Evolutionary conservation across 768 basidiomycete species (phyloP).

Genomic region (Glaciozyma antarctica): DNA sequence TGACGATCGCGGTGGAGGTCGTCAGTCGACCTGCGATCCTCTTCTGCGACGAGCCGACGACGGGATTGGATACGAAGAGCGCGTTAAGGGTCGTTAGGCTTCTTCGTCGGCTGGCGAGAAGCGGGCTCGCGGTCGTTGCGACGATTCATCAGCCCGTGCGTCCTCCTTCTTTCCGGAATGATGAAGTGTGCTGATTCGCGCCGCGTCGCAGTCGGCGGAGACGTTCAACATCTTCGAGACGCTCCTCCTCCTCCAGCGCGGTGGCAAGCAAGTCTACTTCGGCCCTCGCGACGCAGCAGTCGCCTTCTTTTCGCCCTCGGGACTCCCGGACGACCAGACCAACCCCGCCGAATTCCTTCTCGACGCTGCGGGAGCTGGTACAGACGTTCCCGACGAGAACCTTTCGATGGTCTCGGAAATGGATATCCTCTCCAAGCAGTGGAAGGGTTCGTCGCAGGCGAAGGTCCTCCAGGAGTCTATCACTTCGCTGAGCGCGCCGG

Average conservation of each 20-base stretch:
- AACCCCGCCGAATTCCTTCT: conserved; percentile 31
- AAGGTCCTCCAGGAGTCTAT: conserved; percentile 35
- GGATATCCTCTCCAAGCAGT: conserved; percentile 11
- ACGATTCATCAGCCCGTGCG: conserved; percentile 44
- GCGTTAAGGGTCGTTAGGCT: conserved; percentile 44
- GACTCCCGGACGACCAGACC: background rate
- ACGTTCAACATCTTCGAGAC: conserved; percentile 52
- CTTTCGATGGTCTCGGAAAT: conserved; percentile 16
- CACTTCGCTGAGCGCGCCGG: conserved; percentile 22
- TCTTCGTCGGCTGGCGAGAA: conserved; percentile 41
- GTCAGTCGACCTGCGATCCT: conserved; percentile 34
- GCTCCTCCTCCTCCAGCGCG: conserved; percentile 51
- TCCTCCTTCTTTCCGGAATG: conserved; percentile 15
- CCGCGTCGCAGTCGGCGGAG: conserved; percentile 44
- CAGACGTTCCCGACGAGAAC: conserved; percentile 16
- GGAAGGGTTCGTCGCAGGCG: conserved; percentile 31
- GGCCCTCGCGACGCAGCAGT: conserved; percentile 52
- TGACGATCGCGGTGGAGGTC: conserved; percentile 44
- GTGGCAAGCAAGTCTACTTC: conserved; percentile 66
- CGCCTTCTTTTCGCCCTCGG: conserved; percentile 50
- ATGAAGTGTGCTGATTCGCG: background rate
- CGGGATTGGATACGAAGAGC: conserved; percentile 45
- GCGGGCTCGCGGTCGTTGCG: conserved; percentile 42
- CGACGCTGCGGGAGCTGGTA: conserved; percentile 19
- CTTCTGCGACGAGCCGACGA: conserved; percentile 45